Evolutionary conservation across 148 eudicot species (phyloP), one percentile per base, ranked within the genome.

Genomic region (Spergularia bocconei): DNA sequence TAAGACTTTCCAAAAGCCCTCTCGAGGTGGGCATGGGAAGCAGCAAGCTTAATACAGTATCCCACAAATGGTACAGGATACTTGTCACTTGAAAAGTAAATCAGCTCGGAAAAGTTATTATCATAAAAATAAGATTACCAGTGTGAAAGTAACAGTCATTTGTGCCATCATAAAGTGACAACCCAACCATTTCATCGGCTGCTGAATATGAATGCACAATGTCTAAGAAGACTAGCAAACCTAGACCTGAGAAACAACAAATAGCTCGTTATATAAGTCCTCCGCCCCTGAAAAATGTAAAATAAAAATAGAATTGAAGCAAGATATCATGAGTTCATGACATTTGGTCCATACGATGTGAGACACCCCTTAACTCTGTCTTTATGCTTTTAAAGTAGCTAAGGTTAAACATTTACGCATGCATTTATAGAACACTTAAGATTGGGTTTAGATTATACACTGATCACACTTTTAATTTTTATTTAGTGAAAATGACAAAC

Each of bases 161-260:
- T 88, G 97, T 84, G 79, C 98, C 98, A 75, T 95, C 98, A 85
- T 84, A 95, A 75, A 84, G 89, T 11, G 98, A 92, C 76, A 95
- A 80, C 13, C 98, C 98, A 82, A 95, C 90, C 96, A 92, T 89
- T 90, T 95, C 97, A 77, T 95, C 97, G 71, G 98, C 93, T 78
- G 98, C 98, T 64, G 97, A 84, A 79, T 95, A 92, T 15, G 98
- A 95, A 77, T 95, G 98, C 61, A 90, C 92, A 73, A 95, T 86
- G 79, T 95, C 98, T 77, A 95, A 77, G 75, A 95, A 88, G 76
- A 95, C 97, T 33, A 90, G 88, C 77, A 95, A 72, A n/a, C 98
- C 98, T 74, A 88, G 84, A 77, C 96, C 98, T 95, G 88, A 63
- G 72, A 55, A 77, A 67, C 11, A 76, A 33, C 58, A 77, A 44